A percentile compares a stretch with the other conserved stretches of the same genome.
phyloP scores from a whole-genome alignment of 768 basidiomycete genomes.

The Rickenella mellea region DNA sequence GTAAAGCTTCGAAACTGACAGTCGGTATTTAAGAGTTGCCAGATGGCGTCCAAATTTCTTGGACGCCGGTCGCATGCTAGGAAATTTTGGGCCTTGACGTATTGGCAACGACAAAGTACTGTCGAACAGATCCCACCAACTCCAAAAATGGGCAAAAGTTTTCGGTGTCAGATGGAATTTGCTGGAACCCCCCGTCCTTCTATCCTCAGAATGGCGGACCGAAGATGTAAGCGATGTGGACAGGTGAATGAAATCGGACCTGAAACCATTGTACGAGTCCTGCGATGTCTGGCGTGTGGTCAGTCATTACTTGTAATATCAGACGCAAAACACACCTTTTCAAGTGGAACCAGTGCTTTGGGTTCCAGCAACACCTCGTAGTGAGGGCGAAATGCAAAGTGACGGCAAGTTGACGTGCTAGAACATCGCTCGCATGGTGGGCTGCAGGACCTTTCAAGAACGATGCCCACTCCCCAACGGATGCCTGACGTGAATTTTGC shows the following conservation, averaged over 20 bases:
- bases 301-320: constrained; percentile 6
- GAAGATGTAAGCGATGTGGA: constrained; percentile 78
- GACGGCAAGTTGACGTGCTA: constrained; percentile 56
- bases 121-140: constrained; percentile 87
- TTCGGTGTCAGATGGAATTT: constrained; percentile 81
- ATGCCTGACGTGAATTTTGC: constrained; percentile 81
- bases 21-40: constrained; percentile 86
- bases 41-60: constrained; percentile 85
- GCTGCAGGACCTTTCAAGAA: constrained; percentile 75
- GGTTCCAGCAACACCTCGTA: constrained; percentile 57
- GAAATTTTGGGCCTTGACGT: constrained; percentile 79
- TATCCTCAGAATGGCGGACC: constrained; percentile 25
- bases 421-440: constrained; percentile 53
- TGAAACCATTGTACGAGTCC: constrained; percentile 83
- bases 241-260: constrained; percentile 90
- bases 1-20: constrained; percentile 67
- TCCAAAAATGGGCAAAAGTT: constrained; percentile 81
- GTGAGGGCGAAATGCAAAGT: constrained; percentile 76
- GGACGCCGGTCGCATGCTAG: constrained; percentile 51
- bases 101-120: constrained; percentile 70
- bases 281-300: constrained; percentile 18
- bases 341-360: constrained; percentile 29
- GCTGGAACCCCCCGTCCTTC: constrained; percentile 32
- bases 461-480: constrained; percentile 77
- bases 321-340: constrained; percentile 30